Evolutionary conservation across 768 basidiomycete genomes (phyloP), one percentile per base, ranked within the genome.

Genomic region (Scleroderma bovista): DNA sequence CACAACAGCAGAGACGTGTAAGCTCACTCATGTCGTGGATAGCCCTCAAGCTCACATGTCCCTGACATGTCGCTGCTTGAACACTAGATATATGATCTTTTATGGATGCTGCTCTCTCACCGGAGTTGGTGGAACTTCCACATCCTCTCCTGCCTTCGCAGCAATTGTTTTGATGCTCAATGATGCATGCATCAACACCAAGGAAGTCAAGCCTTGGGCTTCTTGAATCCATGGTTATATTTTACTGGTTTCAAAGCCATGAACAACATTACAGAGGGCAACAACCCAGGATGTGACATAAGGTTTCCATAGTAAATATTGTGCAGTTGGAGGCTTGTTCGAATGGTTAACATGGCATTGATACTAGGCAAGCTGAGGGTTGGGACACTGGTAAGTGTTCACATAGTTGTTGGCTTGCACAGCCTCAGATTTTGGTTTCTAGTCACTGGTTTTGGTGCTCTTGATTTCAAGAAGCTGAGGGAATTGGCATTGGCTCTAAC

Each of bases 1-100:
- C 36, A 17, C 19, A 9, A 16, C 31, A 34, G 34, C 19, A 42
- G 22, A 22, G n/a, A n/a, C n/a, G n/a, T 7, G 16, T 19, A 34
- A 46, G 16, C 45, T 44, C 40, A 32, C 34, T 11, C 50, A 9
- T n/a, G n/a, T n/a, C n/a, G 15, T 24, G 54, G 81, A 84, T 69
- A n/a, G n/a, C n/a, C n/a, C n/a, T n/a, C n/a, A n/a, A n/a, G n/a
- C n/a, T n/a, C n/a, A n/a, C n/a, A n/a, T 10, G 70, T 73, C 57
- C 86, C 85, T 9, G 86, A 88, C 54, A 82, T 88, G 31, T 68
- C n/a, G n/a, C 84, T 0, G 83, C 86, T 0, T 83, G 83, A 58
- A 73, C 1, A 58, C 62, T 39, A 60, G 66, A 33, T 86, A 78
- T 72, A 63, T 67, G 13, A 72, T 86, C 38, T 72, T 72, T 62